A percentile compares a stretch with the other conserved stretches of the same genome.
Evolutionary conservation across 208 protist species (phyloP).

Genomic region (Lotmaria passim): DNA sequence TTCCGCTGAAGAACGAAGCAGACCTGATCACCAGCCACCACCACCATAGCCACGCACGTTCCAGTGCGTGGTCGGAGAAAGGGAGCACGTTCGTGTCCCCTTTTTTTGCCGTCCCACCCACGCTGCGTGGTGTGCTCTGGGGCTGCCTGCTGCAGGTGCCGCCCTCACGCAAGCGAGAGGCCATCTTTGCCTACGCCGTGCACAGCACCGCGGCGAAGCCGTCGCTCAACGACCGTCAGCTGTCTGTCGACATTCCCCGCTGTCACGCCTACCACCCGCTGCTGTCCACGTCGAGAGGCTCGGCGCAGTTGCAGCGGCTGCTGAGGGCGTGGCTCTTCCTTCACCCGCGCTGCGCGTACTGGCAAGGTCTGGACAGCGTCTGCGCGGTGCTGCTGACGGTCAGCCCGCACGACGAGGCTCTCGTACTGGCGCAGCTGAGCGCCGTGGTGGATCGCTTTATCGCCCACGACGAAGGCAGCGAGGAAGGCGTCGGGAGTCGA

Average conservation of each 20-base stretch:
- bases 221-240: constrained; percentile 79
- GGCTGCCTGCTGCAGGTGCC: constrained; percentile 84
- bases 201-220: constrained; percentile 26
- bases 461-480: constrained; percentile 55
- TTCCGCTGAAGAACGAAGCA: background rate
- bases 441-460: constrained; percentile 85
- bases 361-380: constrained; percentile 95
- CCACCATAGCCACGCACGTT: background rate
- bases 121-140: constrained; percentile 90
- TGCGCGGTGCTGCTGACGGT: constrained; percentile 85
- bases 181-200: constrained; percentile 23
- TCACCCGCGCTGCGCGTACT: constrained; percentile 69
- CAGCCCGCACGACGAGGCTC: constrained; percentile 71
- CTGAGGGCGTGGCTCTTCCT: constrained; percentile 85
- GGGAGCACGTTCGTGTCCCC: constrained; percentile 4
- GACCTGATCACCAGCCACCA: background rate
- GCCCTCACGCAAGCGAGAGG: constrained; percentile 29
- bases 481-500: constrained; percentile 2
- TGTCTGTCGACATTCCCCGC: constrained; percentile 93
- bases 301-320: constrained; percentile 70
- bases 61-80: background rate
- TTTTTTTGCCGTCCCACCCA: constrained; percentile 63
- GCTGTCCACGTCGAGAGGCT: constrained; percentile 71
- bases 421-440: constrained; percentile 80
- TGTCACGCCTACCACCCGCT: constrained; percentile 95